Conservation (phyloP, 2,329 filamentous ascomycete species). For the Daldinia sp. region DNA sequence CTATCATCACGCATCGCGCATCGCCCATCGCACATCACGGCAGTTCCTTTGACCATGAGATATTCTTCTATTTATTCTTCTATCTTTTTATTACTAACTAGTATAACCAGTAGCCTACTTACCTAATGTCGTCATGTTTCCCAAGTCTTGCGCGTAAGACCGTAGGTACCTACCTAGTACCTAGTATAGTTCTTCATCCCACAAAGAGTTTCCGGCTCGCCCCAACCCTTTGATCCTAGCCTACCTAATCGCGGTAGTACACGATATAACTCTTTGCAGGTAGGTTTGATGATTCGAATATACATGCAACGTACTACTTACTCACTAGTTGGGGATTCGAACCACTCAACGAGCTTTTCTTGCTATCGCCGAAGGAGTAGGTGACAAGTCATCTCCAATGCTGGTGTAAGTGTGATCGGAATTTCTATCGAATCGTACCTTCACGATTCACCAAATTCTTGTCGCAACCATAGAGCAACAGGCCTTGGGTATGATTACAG, state of each 20-base stretch:
- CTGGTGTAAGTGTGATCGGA: conserved; percentile 10
- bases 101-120: no score
- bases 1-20: background rate
- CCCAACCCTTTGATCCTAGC: background rate
- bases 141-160: no score
- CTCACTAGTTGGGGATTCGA: conserved; percentile 6
- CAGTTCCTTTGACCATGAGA: background rate
- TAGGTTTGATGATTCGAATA: conserved; percentile 1
- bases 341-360: background rate
- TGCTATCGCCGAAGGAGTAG: background rate
- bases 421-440: conserved; percentile 11
- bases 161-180: no score
- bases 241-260: conserved; percentile 9
- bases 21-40: background rate
- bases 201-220: background rate
- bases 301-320: background rate
- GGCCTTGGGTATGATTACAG: conserved; percentile 5
- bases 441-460: background rate
- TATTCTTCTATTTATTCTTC: no score
- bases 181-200: background rate
- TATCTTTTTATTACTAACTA: no score
- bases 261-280: conserved; percentile 7
- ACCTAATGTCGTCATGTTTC: no score
- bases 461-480: background rate
- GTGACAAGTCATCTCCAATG: conserved; percentile 14